These are phyloP conservation scores for Isatis tinctoria DNA, from an alignment of 345 rosid genomes.

Conservation along the genomic window DNA sequence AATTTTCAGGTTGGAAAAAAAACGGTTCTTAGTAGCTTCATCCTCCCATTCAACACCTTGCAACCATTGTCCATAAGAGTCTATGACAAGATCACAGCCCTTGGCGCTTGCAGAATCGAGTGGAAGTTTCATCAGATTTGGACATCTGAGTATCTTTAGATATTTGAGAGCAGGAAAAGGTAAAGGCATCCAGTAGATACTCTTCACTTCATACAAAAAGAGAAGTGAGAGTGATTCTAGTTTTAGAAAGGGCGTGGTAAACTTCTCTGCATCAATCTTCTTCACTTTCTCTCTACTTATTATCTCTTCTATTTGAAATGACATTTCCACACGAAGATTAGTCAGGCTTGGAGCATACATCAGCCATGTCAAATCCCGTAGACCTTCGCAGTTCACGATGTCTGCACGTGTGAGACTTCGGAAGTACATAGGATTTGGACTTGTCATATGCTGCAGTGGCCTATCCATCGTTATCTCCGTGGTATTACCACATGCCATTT, in stretches of 20 bases:
- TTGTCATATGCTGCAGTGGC: background rate
- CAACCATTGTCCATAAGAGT: background rate
- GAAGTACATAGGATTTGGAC: background rate
- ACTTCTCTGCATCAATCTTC: background rate
- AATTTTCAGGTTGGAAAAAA: background rate
- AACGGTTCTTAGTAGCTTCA: background rate
- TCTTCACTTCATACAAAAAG: background rate
- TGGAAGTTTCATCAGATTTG: background rate
- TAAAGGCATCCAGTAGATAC: background rate
- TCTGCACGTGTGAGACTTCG: background rate
- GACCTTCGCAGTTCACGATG: background rate
- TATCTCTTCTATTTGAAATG: background rate
- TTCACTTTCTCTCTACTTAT: background rate
- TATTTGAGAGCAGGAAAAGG: background rate
- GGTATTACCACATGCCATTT: background rate
- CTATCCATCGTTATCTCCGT: background rate
- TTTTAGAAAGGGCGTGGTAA: conserved; percentile 6
- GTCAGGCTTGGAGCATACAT: background rate
- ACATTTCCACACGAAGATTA: background rate
- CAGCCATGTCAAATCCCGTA: background rate
- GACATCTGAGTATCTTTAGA: background rate
- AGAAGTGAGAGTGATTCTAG: conserved; percentile 4
- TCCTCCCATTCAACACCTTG: background rate
- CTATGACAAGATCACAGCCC: background rate
- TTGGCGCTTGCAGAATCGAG: background rate